phyloP scores from a whole-genome alignment of 2,329 filamentous ascomycete genomes.

The Diaporthe amygdali region DNA sequence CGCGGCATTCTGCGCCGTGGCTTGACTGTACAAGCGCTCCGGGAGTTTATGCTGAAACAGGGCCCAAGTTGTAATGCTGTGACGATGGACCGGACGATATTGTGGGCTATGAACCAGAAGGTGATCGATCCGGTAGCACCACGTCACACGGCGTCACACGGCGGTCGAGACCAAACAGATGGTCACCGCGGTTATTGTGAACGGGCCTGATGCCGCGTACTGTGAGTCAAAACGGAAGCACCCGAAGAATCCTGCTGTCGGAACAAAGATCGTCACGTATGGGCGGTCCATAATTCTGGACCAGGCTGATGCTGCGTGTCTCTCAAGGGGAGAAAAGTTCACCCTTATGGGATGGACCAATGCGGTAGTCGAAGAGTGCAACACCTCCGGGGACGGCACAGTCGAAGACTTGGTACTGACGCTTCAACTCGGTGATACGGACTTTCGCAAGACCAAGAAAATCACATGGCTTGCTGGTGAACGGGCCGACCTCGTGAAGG shows the following conservation, averaged over 20 bases:
- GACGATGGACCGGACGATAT: slow-evolving; percentile 80
- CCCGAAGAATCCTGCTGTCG: slow-evolving; percentile 84
- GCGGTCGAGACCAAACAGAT: slow-evolving; percentile 73
- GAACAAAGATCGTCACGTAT: slow-evolving; percentile 83
- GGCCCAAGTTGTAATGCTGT: slow-evolving; percentile 84
- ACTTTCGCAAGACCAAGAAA: slow-evolving; percentile 96
- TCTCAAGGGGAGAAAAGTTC: slow-evolving; percentile 86
- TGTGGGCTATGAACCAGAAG: slow-evolving; percentile 80
- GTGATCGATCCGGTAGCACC: slow-evolving; percentile 79
- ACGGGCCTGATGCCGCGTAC: slow-evolving; percentile 65
- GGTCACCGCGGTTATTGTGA: slow-evolving; percentile 72
- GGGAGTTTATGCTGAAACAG: slow-evolving; percentile 85
- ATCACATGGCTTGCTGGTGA: slow-evolving; percentile 87
- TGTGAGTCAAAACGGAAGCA: slow-evolving; percentile 83
- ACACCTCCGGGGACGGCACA: slow-evolving; percentile 60
- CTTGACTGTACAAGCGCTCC: slow-evolving; percentile 78
- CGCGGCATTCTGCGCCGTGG: slow-evolving; percentile 79
- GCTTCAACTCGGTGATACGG: slow-evolving; percentile 86
- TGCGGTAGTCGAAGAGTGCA: slow-evolving; percentile 68
- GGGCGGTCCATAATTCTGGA: slow-evolving; percentile 79
- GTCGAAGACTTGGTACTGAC: slow-evolving; percentile 78
- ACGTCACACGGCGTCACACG: slow-evolving; percentile 76
- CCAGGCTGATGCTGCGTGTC: slow-evolving; percentile 82
- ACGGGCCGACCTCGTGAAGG: slow-evolving; percentile 76
- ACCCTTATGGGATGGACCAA: slow-evolving; percentile 98